A percentile compares a stretch with the other conserved stretches of the same genome.
Evolutionary conservation across 208 protist species (phyloP).

Genomic region (Crithidia fasciculata): DNA sequence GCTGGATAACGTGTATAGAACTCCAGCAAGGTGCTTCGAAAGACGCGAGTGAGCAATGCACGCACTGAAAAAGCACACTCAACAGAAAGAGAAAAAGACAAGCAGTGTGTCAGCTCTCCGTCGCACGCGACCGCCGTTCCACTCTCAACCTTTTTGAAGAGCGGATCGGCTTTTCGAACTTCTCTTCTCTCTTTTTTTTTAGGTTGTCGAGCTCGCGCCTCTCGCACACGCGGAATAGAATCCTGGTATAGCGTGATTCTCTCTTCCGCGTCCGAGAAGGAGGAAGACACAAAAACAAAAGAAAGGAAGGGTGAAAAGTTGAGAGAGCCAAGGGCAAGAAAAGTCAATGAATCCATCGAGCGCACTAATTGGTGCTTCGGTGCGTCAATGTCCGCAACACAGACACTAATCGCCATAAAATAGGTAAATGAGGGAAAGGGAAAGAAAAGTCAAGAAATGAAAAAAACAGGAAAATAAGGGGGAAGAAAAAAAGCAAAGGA

Average conservation of each 20-base stretch:
- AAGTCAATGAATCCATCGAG: too few relatives aligned
- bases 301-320: too few relatives aligned
- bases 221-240: neutral
- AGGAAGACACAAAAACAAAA: neutral
- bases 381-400: too few relatives aligned
- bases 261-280: neutral
- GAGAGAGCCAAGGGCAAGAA: too few relatives aligned
- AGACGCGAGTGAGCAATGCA: neutral
- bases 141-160: neutral
- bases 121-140: neutral
- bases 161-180: neutral
- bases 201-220: too few relatives aligned
- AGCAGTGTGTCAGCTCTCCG: neutral
- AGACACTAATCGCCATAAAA: too few relatives aligned
- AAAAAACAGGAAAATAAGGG: constrained; percentile 1
- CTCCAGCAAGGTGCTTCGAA: neutral
- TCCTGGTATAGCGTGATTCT: neutral
- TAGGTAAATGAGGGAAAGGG: too few relatives aligned
- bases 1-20: neutral
- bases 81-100: neutral
- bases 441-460: neutral
- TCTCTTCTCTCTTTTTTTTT: too few relatives aligned
- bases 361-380: too few relatives aligned
- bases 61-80: neutral
- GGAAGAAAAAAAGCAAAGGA: constrained; percentile 1